phyloP scores from a whole-genome alignment of 2,329 filamentous ascomycete genomes.

The Sclerotinia minor region DNA sequence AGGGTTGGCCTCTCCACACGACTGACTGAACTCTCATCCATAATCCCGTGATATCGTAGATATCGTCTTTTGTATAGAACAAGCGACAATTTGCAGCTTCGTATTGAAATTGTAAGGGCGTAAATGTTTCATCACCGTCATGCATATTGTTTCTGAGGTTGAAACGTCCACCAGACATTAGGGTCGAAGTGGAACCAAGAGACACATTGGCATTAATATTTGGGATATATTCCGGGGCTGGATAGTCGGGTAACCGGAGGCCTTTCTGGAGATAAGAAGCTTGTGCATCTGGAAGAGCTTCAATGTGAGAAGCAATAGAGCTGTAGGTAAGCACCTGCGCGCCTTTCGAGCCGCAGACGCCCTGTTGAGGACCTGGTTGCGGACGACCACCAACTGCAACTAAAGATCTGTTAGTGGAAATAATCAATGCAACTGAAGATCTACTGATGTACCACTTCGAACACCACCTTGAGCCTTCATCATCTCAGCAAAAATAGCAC shows the following conservation, averaged over 20 bases:
- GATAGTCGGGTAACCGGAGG: conserved; percentile 26
- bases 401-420: conserved; percentile 46
- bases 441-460: conserved; percentile 11
- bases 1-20: conserved; percentile 45
- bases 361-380: conserved; percentile 55
- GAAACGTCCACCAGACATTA: conserved; percentile 26
- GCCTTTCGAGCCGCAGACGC: conserved; percentile 64
- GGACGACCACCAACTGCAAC: conserved; percentile 56
- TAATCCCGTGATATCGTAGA: conserved; percentile 44
- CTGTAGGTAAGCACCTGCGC: conserved; percentile 38
- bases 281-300: conserved; percentile 8
- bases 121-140: conserved; percentile 33
- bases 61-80: conserved; percentile 54
- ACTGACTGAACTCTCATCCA: conserved; percentile 51
- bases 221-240: conserved; percentile 44
- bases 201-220: not conserved
- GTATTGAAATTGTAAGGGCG: conserved; percentile 60
- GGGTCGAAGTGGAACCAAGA: not conserved
- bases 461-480: conserved; percentile 48
- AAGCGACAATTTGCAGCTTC: conserved; percentile 61
- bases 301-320: not conserved
- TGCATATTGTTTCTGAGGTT: conserved; percentile 40
- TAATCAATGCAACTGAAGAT: not conserved
- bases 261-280: not conserved
- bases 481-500: conserved; percentile 57